Evolutionary conservation across 192 early-diverging fungal species (phyloP).

Genomic region (Thamnidium elegans): DNA sequence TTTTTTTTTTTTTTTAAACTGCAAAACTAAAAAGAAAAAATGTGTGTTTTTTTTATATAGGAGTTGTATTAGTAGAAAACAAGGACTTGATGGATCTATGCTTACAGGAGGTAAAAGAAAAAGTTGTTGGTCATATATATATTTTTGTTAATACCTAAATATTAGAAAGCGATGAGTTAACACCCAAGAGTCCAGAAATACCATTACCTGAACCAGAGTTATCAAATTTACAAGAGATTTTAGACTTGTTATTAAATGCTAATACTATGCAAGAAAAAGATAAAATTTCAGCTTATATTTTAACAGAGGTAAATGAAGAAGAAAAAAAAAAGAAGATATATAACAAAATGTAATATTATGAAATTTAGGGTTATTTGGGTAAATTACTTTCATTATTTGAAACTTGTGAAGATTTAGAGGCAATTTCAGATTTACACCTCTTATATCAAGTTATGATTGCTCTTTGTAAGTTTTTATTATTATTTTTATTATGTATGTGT

Average conservation of each 20-base stretch:
- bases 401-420: constrained; percentile 82
- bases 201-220: constrained; percentile 66
- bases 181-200: constrained; percentile 6
- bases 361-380: constrained; percentile 63
- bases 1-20: no score
- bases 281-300: constrained; percentile 56
- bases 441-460: constrained; percentile 73
- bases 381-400: constrained; percentile 70
- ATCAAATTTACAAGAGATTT: constrained; percentile 69
- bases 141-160: background rate
- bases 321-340: background rate
- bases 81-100: constrained; percentile 24
- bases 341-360: background rate
- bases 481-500: background rate
- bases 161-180: background rate
- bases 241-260: constrained; percentile 57
- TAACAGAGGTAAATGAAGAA: constrained; percentile 45
- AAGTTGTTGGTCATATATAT: background rate
- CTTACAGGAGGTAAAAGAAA: constrained; percentile 1
- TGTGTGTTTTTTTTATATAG: constrained; percentile 6
- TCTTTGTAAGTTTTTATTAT: constrained; percentile 57
- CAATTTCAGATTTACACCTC: constrained; percentile 63
- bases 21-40: no score
- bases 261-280: constrained; percentile 60
- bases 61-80: constrained; percentile 6